Percentiles rank a stretch among this genome's conserved stretches.
phyloP scores from a whole-genome alignment of 176 grass and related monocot species.

The Alopecurus myosuroides region DNA sequence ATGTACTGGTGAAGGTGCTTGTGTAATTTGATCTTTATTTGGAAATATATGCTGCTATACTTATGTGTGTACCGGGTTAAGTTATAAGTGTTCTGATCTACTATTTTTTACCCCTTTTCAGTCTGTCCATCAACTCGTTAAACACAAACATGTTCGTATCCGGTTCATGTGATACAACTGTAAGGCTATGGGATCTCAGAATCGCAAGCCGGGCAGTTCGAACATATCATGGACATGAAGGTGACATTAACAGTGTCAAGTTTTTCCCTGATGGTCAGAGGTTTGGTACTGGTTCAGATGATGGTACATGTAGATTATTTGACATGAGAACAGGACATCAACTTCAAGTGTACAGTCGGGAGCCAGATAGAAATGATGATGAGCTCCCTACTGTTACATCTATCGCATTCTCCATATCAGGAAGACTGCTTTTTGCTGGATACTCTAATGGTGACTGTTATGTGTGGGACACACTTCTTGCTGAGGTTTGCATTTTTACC shows the following conservation, averaged over 20 bases:
- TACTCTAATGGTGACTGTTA: conserved; percentile 98
- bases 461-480: conserved; percentile 95
- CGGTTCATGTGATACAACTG: conserved; percentile 92
- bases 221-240: conserved; percentile 85
- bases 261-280: conserved; percentile 97
- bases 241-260: conserved; percentile 87
- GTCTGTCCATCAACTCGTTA: conserved; percentile 83
- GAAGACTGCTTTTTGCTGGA: conserved; percentile 95
- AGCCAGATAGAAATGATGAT: conserved; percentile 55
- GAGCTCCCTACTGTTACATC: conserved; percentile 80
- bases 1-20: neutral
- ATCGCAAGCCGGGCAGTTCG: conserved; percentile 90
- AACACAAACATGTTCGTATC: conserved; percentile 92
- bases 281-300: conserved; percentile 96
- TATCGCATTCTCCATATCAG: conserved; percentile 96
- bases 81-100: conserved; percentile 1
- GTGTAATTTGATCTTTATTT: neutral
- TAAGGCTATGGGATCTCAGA: conserved; percentile 88
- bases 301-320: conserved; percentile 90
- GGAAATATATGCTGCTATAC: neutral
- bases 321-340: conserved; percentile 99
- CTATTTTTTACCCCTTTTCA: conserved; percentile 24
- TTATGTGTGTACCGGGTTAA: neutral
- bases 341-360: conserved; percentile 81
- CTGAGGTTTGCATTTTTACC: conserved; percentile 52